These are phyloP conservation scores for Aspergillus incahuasiensis DNA, from an alignment of 495 filamentous ascomycete genomes.

Conservation along the genomic window DNA sequence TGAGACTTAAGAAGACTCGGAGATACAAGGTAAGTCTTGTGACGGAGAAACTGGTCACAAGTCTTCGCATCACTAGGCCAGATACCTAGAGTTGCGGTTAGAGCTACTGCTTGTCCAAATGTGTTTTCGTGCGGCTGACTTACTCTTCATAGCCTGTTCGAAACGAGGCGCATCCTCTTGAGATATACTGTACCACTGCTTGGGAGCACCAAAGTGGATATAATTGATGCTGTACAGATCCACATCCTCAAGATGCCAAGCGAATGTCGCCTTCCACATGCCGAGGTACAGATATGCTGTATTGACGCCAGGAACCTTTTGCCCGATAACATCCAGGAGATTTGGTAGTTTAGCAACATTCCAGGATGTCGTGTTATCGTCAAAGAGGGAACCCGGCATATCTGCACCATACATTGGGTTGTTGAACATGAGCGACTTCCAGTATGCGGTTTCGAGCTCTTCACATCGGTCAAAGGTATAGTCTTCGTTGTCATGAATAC, in stretches of 20 bases:
- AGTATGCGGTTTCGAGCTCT: slow-evolving; percentile 89
- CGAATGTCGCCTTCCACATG: slow-evolving; percentile 99
- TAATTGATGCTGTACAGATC: slow-evolving; percentile 99
- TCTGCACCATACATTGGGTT: slow-evolving; percentile 95
- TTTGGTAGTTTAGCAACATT: slow-evolving; percentile 94
- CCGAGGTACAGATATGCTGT: slow-evolving; percentile 97
- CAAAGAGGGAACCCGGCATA: slow-evolving; percentile 93
- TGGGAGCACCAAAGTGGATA: slow-evolving; percentile 96
- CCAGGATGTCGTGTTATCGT: slow-evolving; percentile 76
- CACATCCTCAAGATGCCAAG: slow-evolving; percentile 98
- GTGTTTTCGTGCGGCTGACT: slow-evolving; percentile 5
- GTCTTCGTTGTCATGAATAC: slow-evolving; percentile 72
- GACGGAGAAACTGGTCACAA: slow-evolving; percentile 91
- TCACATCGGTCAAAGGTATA: slow-evolving; percentile 88
- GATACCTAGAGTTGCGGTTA: slow-evolving; percentile 43
- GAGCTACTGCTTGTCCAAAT: background rate
- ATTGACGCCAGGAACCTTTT: slow-evolving; percentile 94
- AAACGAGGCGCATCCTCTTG: slow-evolving; percentile 93
- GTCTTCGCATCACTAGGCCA: slow-evolving; percentile 97
- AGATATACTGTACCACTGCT: slow-evolving; percentile 99
- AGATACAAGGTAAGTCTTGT: slow-evolving; percentile 98
- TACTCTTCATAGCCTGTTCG: slow-evolving; percentile 89
- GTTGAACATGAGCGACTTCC: slow-evolving; percentile 93
- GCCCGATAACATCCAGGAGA: slow-evolving; percentile 87
- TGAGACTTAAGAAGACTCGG: slow-evolving; percentile 78